These are phyloP conservation scores for Penicillium sp. DNA, from an alignment of 2,329 filamentous ascomycete genomes.

Conservation along the genomic window DNA sequence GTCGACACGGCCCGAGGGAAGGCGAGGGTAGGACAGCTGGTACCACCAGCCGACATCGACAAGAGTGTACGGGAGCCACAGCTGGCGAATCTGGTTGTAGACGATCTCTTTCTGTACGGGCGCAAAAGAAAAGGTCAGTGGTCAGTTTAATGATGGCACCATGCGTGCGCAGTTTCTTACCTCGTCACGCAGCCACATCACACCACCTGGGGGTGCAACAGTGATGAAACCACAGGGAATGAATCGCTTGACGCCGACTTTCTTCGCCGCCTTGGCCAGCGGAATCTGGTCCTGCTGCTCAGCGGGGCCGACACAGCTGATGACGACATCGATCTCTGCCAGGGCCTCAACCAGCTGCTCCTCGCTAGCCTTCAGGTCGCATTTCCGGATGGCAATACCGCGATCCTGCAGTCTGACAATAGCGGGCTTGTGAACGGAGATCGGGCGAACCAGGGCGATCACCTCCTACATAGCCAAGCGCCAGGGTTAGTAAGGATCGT, in stretches of 20 bases:
- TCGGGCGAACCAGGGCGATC: constrained; percentile 48
- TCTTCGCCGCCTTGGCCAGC: constrained; percentile 51
- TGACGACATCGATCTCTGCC: constrained; percentile 46
- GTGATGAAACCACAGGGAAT: constrained; percentile 54
- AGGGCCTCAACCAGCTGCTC: constrained; percentile 46
- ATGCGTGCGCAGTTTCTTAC: constrained; percentile 22
- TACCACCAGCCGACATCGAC: constrained; percentile 63
- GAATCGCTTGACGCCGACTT: constrained; percentile 53
- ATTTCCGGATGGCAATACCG: constrained; percentile 46
- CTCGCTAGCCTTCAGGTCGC: constrained; percentile 45
- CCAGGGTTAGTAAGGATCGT: neutral
- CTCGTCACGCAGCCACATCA: constrained; percentile 44
- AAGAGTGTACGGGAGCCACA: constrained; percentile 55
- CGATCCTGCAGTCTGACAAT: constrained; percentile 41
- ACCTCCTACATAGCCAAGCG: constrained; percentile 42
- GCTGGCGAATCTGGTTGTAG: constrained; percentile 50
- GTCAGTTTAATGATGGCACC: constrained; percentile 5
- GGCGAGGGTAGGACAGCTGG: constrained; percentile 47
- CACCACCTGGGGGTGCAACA: constrained; percentile 46
- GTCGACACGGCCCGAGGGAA: constrained; percentile 50
- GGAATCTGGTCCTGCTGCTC: constrained; percentile 45
- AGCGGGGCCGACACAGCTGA: constrained; percentile 42
- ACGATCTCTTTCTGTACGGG: constrained; percentile 50
- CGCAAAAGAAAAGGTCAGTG: neutral
- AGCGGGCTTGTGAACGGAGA: constrained; percentile 50